These are phyloP conservation scores for Leccinum angustisporum DNA, from an alignment of 1,284 basidiomycete genomes.

Conservation along the genomic window DNA sequence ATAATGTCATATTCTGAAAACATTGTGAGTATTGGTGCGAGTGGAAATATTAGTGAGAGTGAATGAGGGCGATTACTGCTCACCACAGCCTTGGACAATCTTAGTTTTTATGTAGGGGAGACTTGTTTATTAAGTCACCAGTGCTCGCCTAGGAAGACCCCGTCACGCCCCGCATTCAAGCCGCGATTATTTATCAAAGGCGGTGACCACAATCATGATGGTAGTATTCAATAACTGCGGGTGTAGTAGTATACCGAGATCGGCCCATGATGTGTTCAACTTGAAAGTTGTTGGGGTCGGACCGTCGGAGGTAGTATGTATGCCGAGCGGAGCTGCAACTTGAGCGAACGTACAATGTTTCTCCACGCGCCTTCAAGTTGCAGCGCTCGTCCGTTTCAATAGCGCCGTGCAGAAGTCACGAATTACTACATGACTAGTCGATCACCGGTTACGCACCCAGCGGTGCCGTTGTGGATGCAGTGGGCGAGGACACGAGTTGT, in stretches of 20 bases:
- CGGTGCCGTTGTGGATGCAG: too few species aligned
- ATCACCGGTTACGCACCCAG: too few species aligned
- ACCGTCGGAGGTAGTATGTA: neutral
- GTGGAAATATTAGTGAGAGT: neutral
- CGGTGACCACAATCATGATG: neutral
- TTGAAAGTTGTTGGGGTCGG: neutral
- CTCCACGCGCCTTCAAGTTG: too few species aligned
- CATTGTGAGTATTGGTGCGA: neutral
- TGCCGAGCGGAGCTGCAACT: neutral
- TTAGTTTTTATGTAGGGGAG: neutral
- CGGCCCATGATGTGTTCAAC: neutral
- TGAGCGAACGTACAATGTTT: neutral
- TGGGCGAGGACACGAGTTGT: too few species aligned
- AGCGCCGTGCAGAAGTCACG: too few species aligned
- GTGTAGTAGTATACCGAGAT: neutral
- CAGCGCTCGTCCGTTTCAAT: neutral
- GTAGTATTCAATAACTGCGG: neutral
- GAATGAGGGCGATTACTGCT: neutral
- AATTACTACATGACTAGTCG: neutral
- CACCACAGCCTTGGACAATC: neutral
- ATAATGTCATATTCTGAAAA: conserved; percentile 42
- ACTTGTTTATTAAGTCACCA: neutral
- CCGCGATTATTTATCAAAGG: neutral
- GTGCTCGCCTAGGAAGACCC: neutral
- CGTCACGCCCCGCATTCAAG: neutral